Evolutionary conservation across 805 yeast species (phyloP).

Genomic region (Grigorovia jiainica): DNA sequence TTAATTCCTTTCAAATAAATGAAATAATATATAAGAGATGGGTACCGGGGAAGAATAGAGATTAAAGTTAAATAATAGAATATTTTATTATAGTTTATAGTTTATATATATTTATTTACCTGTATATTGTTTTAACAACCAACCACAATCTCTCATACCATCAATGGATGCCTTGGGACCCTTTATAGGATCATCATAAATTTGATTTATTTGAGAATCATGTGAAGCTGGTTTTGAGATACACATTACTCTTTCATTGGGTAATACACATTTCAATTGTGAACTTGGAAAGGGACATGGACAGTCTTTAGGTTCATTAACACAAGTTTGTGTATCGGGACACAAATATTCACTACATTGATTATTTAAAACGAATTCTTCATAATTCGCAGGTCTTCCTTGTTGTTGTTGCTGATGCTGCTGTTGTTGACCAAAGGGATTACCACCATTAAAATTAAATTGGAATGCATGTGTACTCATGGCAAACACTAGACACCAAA

Average conservation of each 20-base stretch:
- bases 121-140: constrained; percentile 64
- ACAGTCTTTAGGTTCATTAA: constrained; percentile 55
- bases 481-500: not conserved
- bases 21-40: constrained; percentile 72
- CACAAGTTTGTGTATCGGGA: constrained; percentile 77
- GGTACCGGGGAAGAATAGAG: constrained; percentile 79
- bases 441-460: constrained; percentile 30
- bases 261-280: constrained; percentile 71
- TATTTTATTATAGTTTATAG: not conserved
- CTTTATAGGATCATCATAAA: constrained; percentile 38
- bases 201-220: constrained; percentile 27
- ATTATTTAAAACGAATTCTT: constrained; percentile 29
- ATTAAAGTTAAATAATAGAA: constrained; percentile 29
- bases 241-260: constrained; percentile 56
- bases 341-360: constrained; percentile 66
- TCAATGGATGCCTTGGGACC: constrained; percentile 37
- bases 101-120: not conserved
- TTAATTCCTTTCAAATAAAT: constrained; percentile 39
- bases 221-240: constrained; percentile 67
- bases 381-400: constrained; percentile 24
- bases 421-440: constrained; percentile 16
- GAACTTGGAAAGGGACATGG: constrained; percentile 88
- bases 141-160: constrained; percentile 72
- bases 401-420: constrained; percentile 33
- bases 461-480: constrained; percentile 16